Evolutionary conservation across 345 rosid species (phyloP).

Genomic region (Anacardium occidentale): DNA sequence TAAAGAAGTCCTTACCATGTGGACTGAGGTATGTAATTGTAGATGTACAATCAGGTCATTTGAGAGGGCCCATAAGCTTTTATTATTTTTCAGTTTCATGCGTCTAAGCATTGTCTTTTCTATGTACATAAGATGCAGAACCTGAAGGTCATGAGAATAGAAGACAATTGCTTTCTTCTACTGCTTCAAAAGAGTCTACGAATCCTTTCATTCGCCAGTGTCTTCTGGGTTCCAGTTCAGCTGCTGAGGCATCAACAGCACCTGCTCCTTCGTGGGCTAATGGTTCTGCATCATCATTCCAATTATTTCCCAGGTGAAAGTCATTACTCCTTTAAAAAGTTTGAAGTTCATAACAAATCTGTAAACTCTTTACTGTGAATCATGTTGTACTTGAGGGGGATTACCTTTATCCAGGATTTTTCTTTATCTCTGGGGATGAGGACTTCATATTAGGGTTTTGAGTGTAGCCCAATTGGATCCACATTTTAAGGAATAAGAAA

Average conservation of each 20-base stretch:
- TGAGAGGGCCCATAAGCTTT: not conserved
- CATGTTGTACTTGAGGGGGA: not conserved
- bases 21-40: conserved; percentile 58
- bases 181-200: conserved; percentile 59
- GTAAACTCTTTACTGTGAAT: too few species aligned
- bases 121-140: conserved; percentile 41
- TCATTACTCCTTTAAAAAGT: not conserved
- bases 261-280: conserved; percentile 73
- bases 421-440: not conserved
- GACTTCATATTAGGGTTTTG: not conserved
- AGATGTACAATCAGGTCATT: not conserved
- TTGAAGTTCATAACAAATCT: too few species aligned
- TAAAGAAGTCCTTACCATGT: conserved; percentile 77
- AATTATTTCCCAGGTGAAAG: conserved; percentile 35
- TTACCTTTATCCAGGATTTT: not conserved
- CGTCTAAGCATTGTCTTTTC: not conserved
- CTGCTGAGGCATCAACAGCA: conserved; percentile 41
- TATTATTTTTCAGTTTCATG: not conserved
- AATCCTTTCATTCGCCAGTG: conserved; percentile 82
- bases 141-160: conserved; percentile 74
- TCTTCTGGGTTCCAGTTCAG: conserved; percentile 59
- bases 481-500: not conserved
- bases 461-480: not conserved
- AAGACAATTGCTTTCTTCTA: conserved; percentile 73
- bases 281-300: conserved; percentile 48